These are phyloP conservation scores for Gentiana dahurica DNA, from an alignment of 257 asterid genomes.

Conservation along the genomic window DNA sequence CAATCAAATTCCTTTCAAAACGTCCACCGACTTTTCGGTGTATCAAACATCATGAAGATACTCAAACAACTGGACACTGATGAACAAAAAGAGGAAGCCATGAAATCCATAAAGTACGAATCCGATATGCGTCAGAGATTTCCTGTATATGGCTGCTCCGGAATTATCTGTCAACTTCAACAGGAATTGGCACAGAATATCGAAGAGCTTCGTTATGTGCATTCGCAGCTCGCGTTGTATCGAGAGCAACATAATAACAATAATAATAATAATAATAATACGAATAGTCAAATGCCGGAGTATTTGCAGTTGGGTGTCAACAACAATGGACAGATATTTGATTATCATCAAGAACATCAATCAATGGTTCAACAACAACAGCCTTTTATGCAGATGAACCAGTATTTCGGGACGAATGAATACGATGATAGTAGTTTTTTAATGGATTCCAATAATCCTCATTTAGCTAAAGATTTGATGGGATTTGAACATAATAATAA, in stretches of 20 bases:
- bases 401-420: constrained; percentile 5
- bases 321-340: not conserved
- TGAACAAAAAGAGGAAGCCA: constrained; percentile 43
- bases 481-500: constrained; percentile 11
- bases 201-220: constrained; percentile 24
- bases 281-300: not conserved
- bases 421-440: not conserved
- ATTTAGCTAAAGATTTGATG: constrained; percentile 1
- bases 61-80: constrained; percentile 12
- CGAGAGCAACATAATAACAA: constrained; percentile 12
- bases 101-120: constrained; percentile 59
- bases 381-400: not conserved
- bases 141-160: constrained; percentile 46
- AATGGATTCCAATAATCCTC: constrained; percentile 1
- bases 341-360: not conserved
- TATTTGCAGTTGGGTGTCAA: constrained; percentile 4
- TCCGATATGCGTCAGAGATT: constrained; percentile 39
- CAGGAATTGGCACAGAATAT: constrained; percentile 10
- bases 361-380: constrained; percentile 1
- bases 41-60: constrained; percentile 32
- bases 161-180: constrained; percentile 22
- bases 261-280: not conserved
- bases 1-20: constrained; percentile 38
- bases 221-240: constrained; percentile 14
- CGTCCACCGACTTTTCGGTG: constrained; percentile 63